Evolutionary conservation across 371 early-diverging fungal species (phyloP).

Genomic region (Circinella umbellata): DNA sequence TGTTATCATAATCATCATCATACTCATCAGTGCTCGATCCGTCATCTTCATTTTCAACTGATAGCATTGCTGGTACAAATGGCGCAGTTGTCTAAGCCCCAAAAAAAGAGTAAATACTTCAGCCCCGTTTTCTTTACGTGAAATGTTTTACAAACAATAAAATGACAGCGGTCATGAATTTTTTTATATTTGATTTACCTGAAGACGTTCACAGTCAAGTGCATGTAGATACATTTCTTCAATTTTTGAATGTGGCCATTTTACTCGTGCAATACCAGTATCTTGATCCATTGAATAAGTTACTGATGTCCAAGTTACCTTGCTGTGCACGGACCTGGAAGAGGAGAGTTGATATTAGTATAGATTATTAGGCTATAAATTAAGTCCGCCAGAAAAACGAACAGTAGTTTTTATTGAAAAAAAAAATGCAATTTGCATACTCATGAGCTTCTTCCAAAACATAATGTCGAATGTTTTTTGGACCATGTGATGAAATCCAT

Average conservation of each 20-base stretch:
- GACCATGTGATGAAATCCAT: slow-evolving; percentile 1
- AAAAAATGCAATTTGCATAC: not conserved
- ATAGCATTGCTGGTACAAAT: not conserved
- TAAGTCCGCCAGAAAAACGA: not conserved
- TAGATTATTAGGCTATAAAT: not conserved
- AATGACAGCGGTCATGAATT: not conserved
- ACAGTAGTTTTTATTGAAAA: not conserved
- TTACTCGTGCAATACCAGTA: not conserved
- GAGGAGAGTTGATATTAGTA: not conserved
- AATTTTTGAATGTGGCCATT: slow-evolving; percentile 4
- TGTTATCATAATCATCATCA: too few relatives aligned
- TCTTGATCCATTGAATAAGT: slow-evolving; percentile 5
- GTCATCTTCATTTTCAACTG: not conserved
- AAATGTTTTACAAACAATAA: not conserved
- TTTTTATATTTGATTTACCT: not conserved
- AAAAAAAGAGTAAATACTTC: not conserved
- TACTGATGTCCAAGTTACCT: slow-evolving; percentile 3
- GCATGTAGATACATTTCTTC: not conserved
- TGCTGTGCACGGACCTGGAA: slow-evolving; percentile 6
- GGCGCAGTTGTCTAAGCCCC: slow-evolving; percentile 6
- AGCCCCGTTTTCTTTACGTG: not conserved
- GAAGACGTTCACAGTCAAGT: not conserved
- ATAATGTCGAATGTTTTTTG: slow-evolving; percentile 2
- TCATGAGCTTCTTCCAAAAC: slow-evolving; percentile 5
- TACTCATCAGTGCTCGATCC: not conserved